Base-by-base conservation (phyloP, 306 rosid genomes). In the Medicago arabica region DNA sequence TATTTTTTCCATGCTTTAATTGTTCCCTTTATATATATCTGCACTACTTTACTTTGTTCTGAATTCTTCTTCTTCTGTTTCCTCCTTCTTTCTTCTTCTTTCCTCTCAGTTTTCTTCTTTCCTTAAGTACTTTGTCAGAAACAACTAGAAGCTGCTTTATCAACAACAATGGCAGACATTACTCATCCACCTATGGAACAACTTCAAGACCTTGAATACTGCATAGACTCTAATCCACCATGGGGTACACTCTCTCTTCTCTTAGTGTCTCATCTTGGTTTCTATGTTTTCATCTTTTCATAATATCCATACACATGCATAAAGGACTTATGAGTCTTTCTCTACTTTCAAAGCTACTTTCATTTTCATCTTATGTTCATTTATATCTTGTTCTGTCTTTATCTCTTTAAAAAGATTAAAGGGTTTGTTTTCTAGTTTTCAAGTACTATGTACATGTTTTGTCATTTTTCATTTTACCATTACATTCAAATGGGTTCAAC, bases 161-260 rank as follows among this genome's bases (percentile, higher is more conserved):
- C 39, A 59, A 5, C 85, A 31, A 14, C 93, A 86, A 95, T 95
- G 98, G 93, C 97, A 4, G 97, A 95, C 88, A 92, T 92, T 74
- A 92, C 88, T 71, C 98, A 95, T 86, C 85, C 71, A 19, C 98
- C 98, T 78, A 95, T 95, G 98, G 98, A 95, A 79, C 98, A 95
- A 74, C 97, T 95, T 65, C 97, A 95, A 79, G 98, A 95, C 92
- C 98, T 95, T 68, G 97, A 95, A 75, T 95, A 89, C 78, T 95
- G 98, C 83, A 86, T 95, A 84, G 98, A 95, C 92, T 95, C 98
- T 51, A 95, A 95, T 78, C 98, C 98, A 67, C 91, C 98, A 3
- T 95, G 97, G 98, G 92, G 98, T 95, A 89, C 11, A n/a, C 15
- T 28, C 19, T 34, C 16, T 57, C 11, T 18, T 18, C 15, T 28